phyloP scores from a whole-genome alignment of 2,329 filamentous ascomycete species.

The Rutstroemia sydowiana region DNA sequence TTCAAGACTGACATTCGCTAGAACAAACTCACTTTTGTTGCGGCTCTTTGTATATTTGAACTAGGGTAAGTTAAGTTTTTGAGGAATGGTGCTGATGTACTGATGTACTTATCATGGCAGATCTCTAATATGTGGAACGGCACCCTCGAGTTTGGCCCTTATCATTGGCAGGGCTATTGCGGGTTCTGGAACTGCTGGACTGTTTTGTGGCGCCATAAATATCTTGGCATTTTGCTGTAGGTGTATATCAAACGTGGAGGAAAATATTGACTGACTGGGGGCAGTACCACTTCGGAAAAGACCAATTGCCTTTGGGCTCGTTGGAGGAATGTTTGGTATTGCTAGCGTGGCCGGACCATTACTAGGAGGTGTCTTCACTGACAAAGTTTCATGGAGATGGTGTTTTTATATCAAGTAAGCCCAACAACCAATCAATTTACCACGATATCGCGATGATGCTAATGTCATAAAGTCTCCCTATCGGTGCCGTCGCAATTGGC shows the following conservation, averaged over 20 bases:
- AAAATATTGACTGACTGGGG: conserved; percentile 14
- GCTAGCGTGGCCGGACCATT: conserved; percentile 28
- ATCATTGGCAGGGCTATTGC: conserved; percentile 29
- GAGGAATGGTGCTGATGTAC: neutral
- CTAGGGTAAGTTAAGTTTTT: conserved; percentile 10
- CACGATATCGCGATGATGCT: neutral
- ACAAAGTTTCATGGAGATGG: conserved; percentile 27
- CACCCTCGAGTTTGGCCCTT: conserved; percentile 24
- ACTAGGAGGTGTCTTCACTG: conserved; percentile 26
- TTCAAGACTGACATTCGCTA: neutral
- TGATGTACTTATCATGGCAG: neutral
- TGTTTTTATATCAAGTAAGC: conserved; percentile 23
- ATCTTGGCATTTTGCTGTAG: conserved; percentile 20
- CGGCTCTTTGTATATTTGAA: conserved; percentile 27
- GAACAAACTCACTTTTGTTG: conserved; percentile 27
- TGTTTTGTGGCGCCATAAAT: conserved; percentile 33
- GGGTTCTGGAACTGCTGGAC: conserved; percentile 29
- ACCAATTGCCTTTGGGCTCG: conserved; percentile 25
- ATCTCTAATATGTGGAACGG: conserved; percentile 24
- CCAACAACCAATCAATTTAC: neutral
- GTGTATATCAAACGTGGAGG: neutral
- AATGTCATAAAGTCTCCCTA: conserved; percentile 15
- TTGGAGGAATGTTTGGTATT: conserved; percentile 27
- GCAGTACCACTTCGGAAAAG: conserved; percentile 23
- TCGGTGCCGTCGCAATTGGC: conserved; percentile 33